Percentiles rank a stretch among this genome's conserved stretches.
These are phyloP conservation scores for Aurinia saxatilis DNA, from an alignment of 345 rosid species.

Conservation along the genomic window DNA sequence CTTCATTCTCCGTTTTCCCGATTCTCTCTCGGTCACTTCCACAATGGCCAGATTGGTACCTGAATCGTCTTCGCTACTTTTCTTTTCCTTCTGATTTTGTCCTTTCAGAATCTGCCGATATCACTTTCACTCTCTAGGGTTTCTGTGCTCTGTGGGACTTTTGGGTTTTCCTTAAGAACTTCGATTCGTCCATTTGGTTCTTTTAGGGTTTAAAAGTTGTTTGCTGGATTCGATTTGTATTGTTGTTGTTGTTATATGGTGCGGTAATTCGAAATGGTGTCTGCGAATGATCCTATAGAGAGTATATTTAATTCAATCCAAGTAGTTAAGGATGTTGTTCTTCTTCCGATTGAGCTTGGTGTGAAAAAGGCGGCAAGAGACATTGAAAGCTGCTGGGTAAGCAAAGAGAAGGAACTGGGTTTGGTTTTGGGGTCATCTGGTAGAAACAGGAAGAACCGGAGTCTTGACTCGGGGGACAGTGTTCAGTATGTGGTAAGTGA, in stretches of 20 bases:
- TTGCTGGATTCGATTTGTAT: neutral
- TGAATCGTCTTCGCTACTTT: slow-evolving; percentile 6
- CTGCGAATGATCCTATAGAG: slow-evolving; percentile 62
- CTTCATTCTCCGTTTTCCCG: neutral
- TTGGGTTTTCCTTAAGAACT: neutral
- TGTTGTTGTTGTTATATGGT: slow-evolving; percentile 14
- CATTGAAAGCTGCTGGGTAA: slow-evolving; percentile 56
- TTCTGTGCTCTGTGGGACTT: too few relatives aligned
- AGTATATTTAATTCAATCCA: slow-evolving; percentile 59
- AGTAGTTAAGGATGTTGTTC: slow-evolving; percentile 56
- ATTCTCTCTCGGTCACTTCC: neutral
- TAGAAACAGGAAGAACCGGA: slow-evolving; percentile 31
- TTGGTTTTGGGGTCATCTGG: slow-evolving; percentile 25
- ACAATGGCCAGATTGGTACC: neutral
- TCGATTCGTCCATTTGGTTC: slow-evolving; percentile 1
- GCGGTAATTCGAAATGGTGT: slow-evolving; percentile 41
- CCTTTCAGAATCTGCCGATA: neutral
- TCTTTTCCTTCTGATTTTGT: slow-evolving; percentile 3
- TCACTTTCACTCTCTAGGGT: neutral
- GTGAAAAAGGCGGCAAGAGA: slow-evolving; percentile 61
- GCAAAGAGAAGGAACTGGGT: slow-evolving; percentile 30
- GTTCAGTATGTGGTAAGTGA: slow-evolving; percentile 33
- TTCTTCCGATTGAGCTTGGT: slow-evolving; percentile 57
- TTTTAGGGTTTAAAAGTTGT: slow-evolving; percentile 18
- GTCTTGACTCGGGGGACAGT: slow-evolving; percentile 13